Percentiles rank a stretch among this genome's conserved stretches.
Evolutionary conservation across 306 rosid genomes (phyloP).

Genomic region (Canavalia gladiata): DNA sequence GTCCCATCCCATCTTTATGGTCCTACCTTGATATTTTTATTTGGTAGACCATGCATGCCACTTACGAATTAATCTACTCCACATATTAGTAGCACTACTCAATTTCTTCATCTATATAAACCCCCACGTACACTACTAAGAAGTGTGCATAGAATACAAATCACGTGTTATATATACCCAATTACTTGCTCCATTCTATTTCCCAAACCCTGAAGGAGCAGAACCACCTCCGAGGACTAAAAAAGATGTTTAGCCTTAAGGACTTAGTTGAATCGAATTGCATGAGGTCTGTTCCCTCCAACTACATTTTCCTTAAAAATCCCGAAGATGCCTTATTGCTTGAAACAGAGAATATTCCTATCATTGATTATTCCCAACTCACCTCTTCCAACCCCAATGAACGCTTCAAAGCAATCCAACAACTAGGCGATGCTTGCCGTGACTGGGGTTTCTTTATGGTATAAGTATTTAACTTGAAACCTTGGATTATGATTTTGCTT

Average conservation of each 20-base stretch:
- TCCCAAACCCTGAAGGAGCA: background rate
- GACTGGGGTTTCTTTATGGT: conserved; percentile 75
- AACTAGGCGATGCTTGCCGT: conserved; percentile 59
- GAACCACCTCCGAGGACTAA: background rate
- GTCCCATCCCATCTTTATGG: no score
- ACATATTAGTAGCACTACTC: background rate
- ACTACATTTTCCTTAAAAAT: conserved; percentile 35
- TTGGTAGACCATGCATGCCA: background rate
- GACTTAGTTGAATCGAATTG: conserved; percentile 52
- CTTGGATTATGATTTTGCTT: background rate
- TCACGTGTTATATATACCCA: background rate
- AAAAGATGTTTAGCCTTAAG: conserved; percentile 42
- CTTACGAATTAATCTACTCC: background rate
- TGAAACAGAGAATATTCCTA: conserved; percentile 50
- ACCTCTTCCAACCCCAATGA: conserved; percentile 45
- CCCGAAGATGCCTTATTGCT: background rate
- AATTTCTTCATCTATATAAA: background rate
- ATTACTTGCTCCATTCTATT: background rate
- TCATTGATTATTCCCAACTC: conserved; percentile 56
- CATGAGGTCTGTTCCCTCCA: conserved; percentile 48
- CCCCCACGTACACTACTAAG: background rate
- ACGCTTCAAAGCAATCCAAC: conserved; percentile 45
- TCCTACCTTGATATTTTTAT: background rate
- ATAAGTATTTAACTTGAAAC: background rate
- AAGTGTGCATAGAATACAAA: background rate